Conservation (phyloP, 352 stramenopile species). For the Globisporangium camurandrum region DNA sequence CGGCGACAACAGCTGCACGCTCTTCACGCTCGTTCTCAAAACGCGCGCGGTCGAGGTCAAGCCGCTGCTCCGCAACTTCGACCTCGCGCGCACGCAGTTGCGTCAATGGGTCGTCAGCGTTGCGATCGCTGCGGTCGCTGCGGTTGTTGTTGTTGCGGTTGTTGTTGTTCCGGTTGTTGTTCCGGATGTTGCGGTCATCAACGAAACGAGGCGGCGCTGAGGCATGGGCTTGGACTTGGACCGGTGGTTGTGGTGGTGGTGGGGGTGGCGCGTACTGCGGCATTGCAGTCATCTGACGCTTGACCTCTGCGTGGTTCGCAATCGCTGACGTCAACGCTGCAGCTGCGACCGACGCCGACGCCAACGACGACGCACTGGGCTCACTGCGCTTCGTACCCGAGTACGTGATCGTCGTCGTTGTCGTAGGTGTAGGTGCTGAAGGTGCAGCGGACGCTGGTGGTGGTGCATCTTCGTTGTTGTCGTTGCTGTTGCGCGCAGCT, state of each 20-base stretch:
- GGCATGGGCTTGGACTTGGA: too few species aligned
- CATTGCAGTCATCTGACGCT: background rate
- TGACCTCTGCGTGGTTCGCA: background rate
- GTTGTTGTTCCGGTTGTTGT: too few species aligned
- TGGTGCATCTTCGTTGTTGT: too few species aligned
- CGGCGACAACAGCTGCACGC: conserved; percentile 3
- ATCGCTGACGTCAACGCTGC: background rate
- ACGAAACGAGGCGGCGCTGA: background rate
- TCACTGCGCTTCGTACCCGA: background rate
- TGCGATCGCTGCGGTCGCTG: background rate
- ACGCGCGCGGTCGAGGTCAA: conserved; percentile 9
- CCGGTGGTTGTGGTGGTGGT: too few species aligned
- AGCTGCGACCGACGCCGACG: background rate
- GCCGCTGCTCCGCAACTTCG: conserved; percentile 6
- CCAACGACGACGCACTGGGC: background rate
- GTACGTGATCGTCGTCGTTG: too few species aligned
- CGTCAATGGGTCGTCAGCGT: conserved; percentile 4
- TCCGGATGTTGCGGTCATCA: too few species aligned
- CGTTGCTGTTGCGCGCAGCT: too few species aligned
- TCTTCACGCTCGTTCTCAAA: conserved; percentile 11
- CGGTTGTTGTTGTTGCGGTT: too few species aligned
- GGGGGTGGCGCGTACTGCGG: too few species aligned
- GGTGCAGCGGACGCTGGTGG: too few species aligned
- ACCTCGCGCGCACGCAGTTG: conserved; percentile 6
- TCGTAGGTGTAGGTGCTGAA: too few species aligned